Evolutionary conservation across 148 eudicot species (phyloP).

Genomic region (Limonium bicolor): DNA sequence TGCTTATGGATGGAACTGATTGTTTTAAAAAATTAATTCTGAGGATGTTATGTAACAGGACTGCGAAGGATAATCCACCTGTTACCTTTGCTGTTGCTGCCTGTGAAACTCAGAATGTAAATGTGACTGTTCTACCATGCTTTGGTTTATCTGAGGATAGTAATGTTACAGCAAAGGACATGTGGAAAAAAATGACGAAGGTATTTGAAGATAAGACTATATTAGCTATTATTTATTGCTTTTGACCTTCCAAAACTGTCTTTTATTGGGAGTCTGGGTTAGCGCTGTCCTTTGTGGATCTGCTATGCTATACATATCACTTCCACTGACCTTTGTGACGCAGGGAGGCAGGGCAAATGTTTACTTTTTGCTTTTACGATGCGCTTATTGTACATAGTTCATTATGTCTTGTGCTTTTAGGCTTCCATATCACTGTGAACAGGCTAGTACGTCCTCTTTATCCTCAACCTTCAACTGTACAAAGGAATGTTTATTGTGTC

Average conservation of each 20-base stretch:
- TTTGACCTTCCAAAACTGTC: neutral
- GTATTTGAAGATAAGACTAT: conserved; percentile 17
- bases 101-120: conserved; percentile 93
- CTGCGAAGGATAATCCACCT: conserved; percentile 80
- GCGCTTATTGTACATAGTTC: too few species aligned
- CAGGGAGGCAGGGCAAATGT: too few species aligned
- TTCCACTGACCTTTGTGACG: too few species aligned
- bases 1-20: neutral
- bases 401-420: too few species aligned
- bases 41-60: conserved; percentile 28
- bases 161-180: conserved; percentile 74
- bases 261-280: neutral
- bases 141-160: conserved; percentile 81
- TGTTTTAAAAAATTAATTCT: neutral
- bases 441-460: too few species aligned
- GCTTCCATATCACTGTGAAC: too few species aligned
- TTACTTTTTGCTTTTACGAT: too few species aligned
- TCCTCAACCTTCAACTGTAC: too few species aligned
- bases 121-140: conserved; percentile 78
- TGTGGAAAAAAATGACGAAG: conserved; percentile 88
- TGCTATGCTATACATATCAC: too few species aligned
- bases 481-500: too few species aligned
- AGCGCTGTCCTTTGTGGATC: too few species aligned
- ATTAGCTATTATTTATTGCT: neutral
- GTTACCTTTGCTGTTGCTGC: conserved; percentile 95